These are phyloP conservation scores for Penicillium sp. DNA, from an alignment of 2,329 filamentous ascomycete species.

Conservation along the genomic window DNA sequence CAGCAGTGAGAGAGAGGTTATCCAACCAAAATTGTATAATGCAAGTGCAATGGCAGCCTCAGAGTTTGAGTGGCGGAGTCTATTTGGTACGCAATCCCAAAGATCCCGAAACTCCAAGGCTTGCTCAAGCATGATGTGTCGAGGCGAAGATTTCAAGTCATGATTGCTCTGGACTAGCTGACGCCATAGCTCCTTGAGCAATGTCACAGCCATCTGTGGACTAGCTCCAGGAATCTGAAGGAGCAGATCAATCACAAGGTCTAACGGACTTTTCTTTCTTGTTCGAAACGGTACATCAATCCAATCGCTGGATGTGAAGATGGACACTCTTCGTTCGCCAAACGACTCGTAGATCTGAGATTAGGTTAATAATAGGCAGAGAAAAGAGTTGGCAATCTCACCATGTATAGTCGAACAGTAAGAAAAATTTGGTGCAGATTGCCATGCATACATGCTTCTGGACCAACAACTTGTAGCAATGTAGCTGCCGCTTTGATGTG, in stretches of 20 bases:
- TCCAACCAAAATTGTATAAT: not conserved
- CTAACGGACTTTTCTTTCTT: not conserved
- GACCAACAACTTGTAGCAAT: not conserved
- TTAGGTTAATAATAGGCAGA: not conserved
- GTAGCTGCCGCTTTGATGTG: not conserved
- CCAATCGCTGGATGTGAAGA: not conserved
- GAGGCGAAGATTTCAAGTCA: not conserved
- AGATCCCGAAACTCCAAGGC: not conserved
- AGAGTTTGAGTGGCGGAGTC: not conserved
- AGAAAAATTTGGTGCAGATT: not conserved
- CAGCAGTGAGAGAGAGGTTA: not conserved
- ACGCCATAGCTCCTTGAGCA: not conserved
- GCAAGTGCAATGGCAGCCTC: not conserved
- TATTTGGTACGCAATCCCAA: not conserved
- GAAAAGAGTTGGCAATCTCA: not conserved
- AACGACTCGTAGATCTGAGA: not conserved
- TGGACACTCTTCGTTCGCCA: not conserved
- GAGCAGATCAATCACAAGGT: not conserved
- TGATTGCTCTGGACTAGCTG: not conserved
- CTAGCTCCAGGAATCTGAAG: not conserved
- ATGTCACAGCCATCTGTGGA: not conserved
- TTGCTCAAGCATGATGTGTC: not conserved
- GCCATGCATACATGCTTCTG: not conserved
- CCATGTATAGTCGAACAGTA: not conserved
- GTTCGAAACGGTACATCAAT: not conserved